Evolutionary conservation across 176 grass and related monocot genomes (phyloP).

Genomic region (Aegilops sharonensis): DNA sequence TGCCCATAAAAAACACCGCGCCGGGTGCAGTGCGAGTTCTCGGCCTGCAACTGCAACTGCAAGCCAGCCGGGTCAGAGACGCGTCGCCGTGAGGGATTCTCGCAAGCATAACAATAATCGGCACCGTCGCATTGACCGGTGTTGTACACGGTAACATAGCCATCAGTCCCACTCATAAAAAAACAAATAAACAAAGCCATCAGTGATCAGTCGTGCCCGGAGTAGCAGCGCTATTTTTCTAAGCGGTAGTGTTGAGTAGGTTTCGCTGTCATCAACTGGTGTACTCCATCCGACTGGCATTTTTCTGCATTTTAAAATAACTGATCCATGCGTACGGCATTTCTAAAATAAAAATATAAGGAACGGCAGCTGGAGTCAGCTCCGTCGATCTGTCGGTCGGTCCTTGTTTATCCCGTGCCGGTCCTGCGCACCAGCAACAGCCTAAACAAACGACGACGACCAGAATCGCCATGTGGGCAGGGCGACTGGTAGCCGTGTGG

Average conservation of each 20-base stretch:
- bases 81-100: neutral
- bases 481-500: neutral
- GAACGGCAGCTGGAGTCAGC: too few relatives aligned
- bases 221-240: neutral
- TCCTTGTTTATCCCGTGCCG: conserved; percentile 29
- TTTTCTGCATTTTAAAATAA: too few relatives aligned
- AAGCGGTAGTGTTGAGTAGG: too few relatives aligned
- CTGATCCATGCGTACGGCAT: neutral
- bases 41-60: neutral
- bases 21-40: neutral
- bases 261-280: neutral
- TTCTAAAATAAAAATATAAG: too few relatives aligned
- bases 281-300: neutral
- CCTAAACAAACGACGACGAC: neutral
- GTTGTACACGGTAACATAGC: too few relatives aligned
- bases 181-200: too few relatives aligned
- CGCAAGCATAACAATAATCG: neutral
- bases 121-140: too few relatives aligned
- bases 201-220: neutral
- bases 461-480: neutral
- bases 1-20: neutral
- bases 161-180: too few relatives aligned
- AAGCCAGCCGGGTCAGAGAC: neutral
- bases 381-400: neutral
- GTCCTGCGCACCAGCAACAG: neutral